Base-by-base conservation (phyloP, 495 filamentous ascomycete species). In the Cercophora sp. region DNA sequence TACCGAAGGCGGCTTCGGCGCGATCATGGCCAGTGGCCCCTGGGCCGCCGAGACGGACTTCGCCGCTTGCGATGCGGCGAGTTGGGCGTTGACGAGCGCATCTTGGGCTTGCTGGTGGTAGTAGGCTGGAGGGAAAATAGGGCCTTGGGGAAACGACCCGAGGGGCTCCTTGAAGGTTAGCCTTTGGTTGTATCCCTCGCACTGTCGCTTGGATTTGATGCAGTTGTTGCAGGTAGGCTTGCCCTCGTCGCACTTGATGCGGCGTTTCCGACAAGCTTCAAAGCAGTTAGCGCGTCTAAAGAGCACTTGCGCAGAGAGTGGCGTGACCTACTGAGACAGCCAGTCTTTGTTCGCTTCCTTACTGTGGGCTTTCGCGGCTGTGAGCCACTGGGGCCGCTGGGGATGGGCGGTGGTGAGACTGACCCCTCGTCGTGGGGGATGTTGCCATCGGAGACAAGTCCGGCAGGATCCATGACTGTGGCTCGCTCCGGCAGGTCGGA, bases 221-320 rank as follows among this genome's bases (percentile, higher is more conserved):
- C 93, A 98, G 65, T 97, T 77, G 54, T 78, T 82, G 72, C 93
- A 97, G 13, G 82, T 90, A 41, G 92, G 93, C 50, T 88, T 87
- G 65, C 93, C 90, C 65, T 97, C 93, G 44, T 92, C 93, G 66
- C 93, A 98, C 71, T 98, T 98, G 66, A 98, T 97, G 42, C 93
- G 87, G 16, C 93, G 84, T 69, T 86, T 91, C 45, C 93, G 86
- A 75, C 93, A 98, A 45, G 93, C 89, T 94, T 61, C 18, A 53
- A 52, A 23, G 10, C 41, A 19, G 34, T 31, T 54, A 66, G 31
- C 67, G 62, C 36, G 18, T 29, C 29, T 18, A 44, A 25, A 31
- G 36, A 22, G 40, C 22, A 26, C 16, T 10, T 9, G n/a, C n/a
- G 1, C 20, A 36, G 5, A n/a, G 10, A 16, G 40, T 15, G 22